phyloP scores from a whole-genome alignment of 306 rosid species.

The Senna siamea region DNA sequence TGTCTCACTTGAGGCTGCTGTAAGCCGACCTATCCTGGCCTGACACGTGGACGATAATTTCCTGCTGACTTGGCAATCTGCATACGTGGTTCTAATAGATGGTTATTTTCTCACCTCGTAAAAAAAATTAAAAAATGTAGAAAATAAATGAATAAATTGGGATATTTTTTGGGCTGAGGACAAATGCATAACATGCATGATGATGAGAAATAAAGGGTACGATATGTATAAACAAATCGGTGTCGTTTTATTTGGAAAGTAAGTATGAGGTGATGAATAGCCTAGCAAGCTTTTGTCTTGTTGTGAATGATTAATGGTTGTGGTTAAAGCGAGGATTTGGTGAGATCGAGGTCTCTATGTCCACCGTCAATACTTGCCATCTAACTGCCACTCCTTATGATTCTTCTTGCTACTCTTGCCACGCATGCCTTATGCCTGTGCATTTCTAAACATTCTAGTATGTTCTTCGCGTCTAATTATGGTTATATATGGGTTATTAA shows the following conservation, averaged over 20 bases:
- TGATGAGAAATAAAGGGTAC: background rate
- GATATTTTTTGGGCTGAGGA: constrained; percentile 37
- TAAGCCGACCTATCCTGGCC: constrained; percentile 44
- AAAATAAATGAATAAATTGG: background rate
- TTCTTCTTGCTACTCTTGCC: constrained; percentile 16
- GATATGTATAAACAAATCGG: constrained; percentile 10
- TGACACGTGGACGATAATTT: constrained; percentile 79
- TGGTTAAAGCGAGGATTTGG: constrained; percentile 49
- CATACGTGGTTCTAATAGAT: constrained; percentile 54
- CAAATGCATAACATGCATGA: constrained; percentile 46
- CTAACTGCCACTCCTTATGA: constrained; percentile 22
- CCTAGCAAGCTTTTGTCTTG: constrained; percentile 39
- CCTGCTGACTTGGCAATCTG: constrained; percentile 48
- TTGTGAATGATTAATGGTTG: constrained; percentile 52
- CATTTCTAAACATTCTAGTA: too few species aligned
- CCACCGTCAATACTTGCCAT: constrained; percentile 47
- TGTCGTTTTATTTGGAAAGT: constrained; percentile 40
- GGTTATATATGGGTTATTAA: too few species aligned
- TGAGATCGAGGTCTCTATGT: constrained; percentile 41
- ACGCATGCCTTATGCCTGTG: background rate
- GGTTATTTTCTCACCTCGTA: constrained; percentile 54
- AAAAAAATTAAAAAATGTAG: constrained; percentile 19
- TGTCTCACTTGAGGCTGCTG: constrained; percentile 73
- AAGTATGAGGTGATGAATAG: constrained; percentile 58
- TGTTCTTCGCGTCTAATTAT: too few species aligned